Percentiles rank a stretch among this genome's conserved stretches.
These are phyloP conservation scores for Pythium pyrilobum DNA, from an alignment of 352 stramenopile genomes.

Conservation along the genomic window DNA sequence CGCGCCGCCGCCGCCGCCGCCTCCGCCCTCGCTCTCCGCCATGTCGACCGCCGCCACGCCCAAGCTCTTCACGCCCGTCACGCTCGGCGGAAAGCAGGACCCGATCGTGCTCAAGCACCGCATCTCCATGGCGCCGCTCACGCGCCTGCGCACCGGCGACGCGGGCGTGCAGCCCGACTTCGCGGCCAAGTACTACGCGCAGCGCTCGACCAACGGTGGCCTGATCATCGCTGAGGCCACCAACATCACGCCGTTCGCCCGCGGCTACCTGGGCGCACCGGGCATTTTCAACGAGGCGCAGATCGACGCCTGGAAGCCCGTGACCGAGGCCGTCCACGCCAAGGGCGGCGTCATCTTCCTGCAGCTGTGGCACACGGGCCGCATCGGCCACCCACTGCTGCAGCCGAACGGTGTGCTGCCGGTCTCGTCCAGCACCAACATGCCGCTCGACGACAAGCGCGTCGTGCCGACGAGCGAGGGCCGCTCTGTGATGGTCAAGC, in stretches of 20 bases:
- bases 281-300: constrained; percentile 36
- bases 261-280: constrained; percentile 19
- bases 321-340: constrained; percentile 48
- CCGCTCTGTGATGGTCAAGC: constrained; percentile 25
- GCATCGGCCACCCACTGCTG: constrained; percentile 31
- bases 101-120: constrained; percentile 28
- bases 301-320: constrained; percentile 28
- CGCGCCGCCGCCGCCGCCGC: neutral
- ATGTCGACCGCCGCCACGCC: neutral
- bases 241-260: constrained; percentile 17
- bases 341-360: constrained; percentile 52
- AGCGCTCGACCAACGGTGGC: constrained; percentile 24
- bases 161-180: constrained; percentile 10
- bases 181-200: constrained; percentile 30
- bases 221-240: constrained; percentile 41
- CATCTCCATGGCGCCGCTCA: constrained; percentile 34
- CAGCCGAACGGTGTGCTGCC: neutral
- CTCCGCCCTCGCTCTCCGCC: neutral
- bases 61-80: constrained; percentile 24
- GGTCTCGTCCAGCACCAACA: constrained; percentile 8
- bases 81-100: constrained; percentile 11
- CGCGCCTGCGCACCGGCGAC: constrained; percentile 12
- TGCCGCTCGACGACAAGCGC: neutral
- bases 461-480: neutral
- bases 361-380: constrained; percentile 73